Evolutionary conservation across 768 basidiomycete genomes (phyloP).

Genomic region (Leccinum aurantiacum): DNA sequence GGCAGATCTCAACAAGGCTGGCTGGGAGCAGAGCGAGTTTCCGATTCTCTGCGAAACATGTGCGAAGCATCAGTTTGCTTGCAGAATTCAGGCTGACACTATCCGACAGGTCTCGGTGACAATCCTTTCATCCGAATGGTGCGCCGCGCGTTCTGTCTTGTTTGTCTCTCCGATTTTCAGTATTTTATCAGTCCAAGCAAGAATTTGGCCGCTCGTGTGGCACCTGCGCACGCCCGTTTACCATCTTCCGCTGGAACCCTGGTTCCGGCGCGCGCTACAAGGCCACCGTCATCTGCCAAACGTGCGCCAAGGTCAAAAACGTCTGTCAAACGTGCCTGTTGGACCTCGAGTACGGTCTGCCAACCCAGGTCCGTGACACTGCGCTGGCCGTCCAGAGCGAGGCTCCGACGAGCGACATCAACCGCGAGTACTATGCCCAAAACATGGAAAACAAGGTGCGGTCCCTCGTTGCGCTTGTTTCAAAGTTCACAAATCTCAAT

Average conservation of each 20-base stretch:
- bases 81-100: slow-evolving; percentile 7
- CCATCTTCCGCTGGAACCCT: slow-evolving; percentile 98
- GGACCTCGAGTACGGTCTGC: slow-evolving; percentile 94
- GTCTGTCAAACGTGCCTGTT: slow-evolving; percentile 97
- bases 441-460: slow-evolving; percentile 82
- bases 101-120: slow-evolving; percentile 66
- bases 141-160: slow-evolving; percentile 21
- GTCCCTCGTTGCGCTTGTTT: background rate
- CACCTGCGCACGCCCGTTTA: slow-evolving; percentile 95
- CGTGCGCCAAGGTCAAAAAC: slow-evolving; percentile 94
- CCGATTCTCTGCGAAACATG: slow-evolving; percentile 94
- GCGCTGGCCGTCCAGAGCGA: slow-evolving; percentile 82
- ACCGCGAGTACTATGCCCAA: slow-evolving; percentile 92
- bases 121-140: slow-evolving; percentile 97
- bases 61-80: slow-evolving; percentile 36
- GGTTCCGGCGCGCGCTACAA: slow-evolving; percentile 93
- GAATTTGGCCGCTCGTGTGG: slow-evolving; percentile 95
- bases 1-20: slow-evolving; percentile 93
- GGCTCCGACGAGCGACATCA: slow-evolving; percentile 96
- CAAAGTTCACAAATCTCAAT: background rate
- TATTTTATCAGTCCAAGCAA: slow-evolving; percentile 87
- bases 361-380: slow-evolving; percentile 96
- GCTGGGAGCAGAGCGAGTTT: slow-evolving; percentile 92
- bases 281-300: slow-evolving; percentile 96
- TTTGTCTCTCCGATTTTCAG: slow-evolving; percentile 4